Conservation (phyloP, 106 monocot species). For the Phalaenopsis equestris region DNA sequence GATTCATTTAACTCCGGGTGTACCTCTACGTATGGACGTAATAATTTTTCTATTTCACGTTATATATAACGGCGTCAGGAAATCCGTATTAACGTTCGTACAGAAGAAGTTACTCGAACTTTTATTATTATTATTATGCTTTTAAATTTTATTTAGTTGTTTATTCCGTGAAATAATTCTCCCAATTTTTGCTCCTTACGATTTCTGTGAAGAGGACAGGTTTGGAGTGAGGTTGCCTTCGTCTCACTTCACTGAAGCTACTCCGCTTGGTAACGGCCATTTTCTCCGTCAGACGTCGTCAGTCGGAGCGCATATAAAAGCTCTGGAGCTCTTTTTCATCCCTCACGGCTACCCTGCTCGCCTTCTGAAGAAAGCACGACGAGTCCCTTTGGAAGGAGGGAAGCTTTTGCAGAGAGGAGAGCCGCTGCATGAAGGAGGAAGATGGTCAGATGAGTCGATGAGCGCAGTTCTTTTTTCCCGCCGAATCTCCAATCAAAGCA, state of each 20-base stretch:
- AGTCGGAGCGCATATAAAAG: background rate
- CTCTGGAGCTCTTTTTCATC: background rate
- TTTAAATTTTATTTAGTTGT: too few species aligned
- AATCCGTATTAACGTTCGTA: background rate
- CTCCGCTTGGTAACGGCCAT: conserved; percentile 1
- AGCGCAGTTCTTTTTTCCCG: background rate
- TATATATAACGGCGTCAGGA: too few species aligned
- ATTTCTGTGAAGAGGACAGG: background rate
- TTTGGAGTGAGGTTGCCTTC: background rate
- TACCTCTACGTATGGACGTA: too few species aligned
- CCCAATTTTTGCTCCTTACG: background rate
- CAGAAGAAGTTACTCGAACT: background rate
- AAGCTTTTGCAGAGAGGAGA: background rate
- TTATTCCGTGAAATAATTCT: background rate
- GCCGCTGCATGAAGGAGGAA: background rate
- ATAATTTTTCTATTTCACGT: too few species aligned
- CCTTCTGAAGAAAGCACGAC: background rate
- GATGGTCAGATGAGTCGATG: background rate
- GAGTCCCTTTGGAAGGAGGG: background rate
- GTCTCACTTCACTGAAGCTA: background rate
- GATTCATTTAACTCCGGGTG: too few species aligned
- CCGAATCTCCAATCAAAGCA: background rate
- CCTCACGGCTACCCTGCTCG: background rate
- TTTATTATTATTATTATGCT: too few species aligned
- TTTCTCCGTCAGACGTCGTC: background rate